These are phyloP conservation scores for Arthrobotrys musiformis DNA, from an alignment of 2,329 filamentous ascomycete genomes.

Conservation along the genomic window DNA sequence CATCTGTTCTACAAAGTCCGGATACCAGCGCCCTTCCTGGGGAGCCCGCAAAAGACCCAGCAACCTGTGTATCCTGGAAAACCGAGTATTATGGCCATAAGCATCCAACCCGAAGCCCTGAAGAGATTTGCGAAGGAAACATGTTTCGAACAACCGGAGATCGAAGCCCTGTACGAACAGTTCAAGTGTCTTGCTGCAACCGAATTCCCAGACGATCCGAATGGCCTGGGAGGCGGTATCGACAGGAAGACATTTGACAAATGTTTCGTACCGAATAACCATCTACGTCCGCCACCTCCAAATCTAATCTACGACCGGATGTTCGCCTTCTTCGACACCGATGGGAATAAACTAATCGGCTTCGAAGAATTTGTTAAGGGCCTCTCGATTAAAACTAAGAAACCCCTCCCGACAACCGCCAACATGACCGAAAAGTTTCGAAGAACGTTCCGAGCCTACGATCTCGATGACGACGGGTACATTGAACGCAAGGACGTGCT, in stretches of 20 bases:
- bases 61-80: constrained; percentile 90
- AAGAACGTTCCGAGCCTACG: constrained; percentile 87
- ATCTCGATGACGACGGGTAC: constrained; percentile 87
- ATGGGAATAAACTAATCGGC: constrained; percentile 86
- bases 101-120: constrained; percentile 74
- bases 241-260: constrained; percentile 92
- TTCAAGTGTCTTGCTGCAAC: constrained; percentile 93
- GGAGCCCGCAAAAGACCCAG: constrained; percentile 78
- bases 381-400: constrained; percentile 73
- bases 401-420: constrained; percentile 68
- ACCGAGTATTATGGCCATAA: constrained; percentile 75
- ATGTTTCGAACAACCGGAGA: constrained; percentile 79
- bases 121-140: constrained; percentile 76
- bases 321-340: constrained; percentile 95
- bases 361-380: constrained; percentile 92
- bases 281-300: constrained; percentile 78
- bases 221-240: constrained; percentile 81
- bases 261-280: constrained; percentile 86
- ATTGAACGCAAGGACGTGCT: constrained; percentile 88
- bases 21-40: constrained; percentile 86
- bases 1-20: constrained; percentile 97
- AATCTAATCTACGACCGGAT: constrained; percentile 96
- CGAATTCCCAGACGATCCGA: constrained; percentile 83
- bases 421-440: constrained; percentile 75
- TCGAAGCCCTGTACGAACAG: constrained; percentile 96